Base-by-base conservation (phyloP, 768 basidiomycete genomes). In the Mrakia frigida region DNA sequence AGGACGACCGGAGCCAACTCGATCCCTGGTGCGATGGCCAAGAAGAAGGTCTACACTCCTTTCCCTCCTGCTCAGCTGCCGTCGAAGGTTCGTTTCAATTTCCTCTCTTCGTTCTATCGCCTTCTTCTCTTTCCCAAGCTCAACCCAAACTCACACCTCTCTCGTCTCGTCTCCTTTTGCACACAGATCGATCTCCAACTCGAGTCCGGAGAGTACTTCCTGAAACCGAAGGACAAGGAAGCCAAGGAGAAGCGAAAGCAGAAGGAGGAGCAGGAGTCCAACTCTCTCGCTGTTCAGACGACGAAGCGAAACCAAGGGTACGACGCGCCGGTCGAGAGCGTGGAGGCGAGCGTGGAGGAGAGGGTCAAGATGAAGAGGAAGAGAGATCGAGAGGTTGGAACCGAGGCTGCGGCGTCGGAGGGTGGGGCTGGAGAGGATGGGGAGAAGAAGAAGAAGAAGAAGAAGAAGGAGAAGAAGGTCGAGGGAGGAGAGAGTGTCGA, bases 141-240 rank as follows among this genome's bases (percentile, higher is more conserved):
- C n/a, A n/a, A n/a, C 25, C n/a, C 10, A 14, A 25, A 3, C 72
- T 5, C 52, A 9, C 33, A 37, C 37, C 6, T 37, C 5, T 13
- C 56, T 56, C 25, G 13, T 39, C 21, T 72, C n/a, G 53, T 33
- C 33, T 31, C 9, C 14, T 31, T 33, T 7, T 10, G 6, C 14
- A 23, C n/a, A 60, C 77, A 93, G 90, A 86, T 98, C 81, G 97
- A 99, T 84, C 82, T 97, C 63, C 91, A 98, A 86, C 87, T 98
- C 79, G 96, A 97, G 82, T 92, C 91, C 2, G 97, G 97, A 85
- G 97, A 98, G 81, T 98, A 98, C 82, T 99, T 98, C 87, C 90
- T 99, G 85, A 97, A 96, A 82, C 85, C 91, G 25, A 87, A 88
- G 77, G 92, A 98, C 82, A 96, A 92, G 85, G 90, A 90, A 79